Conservation (phyloP, 441 rosid genomes). For the Arabidopsis hybrid region DNA sequence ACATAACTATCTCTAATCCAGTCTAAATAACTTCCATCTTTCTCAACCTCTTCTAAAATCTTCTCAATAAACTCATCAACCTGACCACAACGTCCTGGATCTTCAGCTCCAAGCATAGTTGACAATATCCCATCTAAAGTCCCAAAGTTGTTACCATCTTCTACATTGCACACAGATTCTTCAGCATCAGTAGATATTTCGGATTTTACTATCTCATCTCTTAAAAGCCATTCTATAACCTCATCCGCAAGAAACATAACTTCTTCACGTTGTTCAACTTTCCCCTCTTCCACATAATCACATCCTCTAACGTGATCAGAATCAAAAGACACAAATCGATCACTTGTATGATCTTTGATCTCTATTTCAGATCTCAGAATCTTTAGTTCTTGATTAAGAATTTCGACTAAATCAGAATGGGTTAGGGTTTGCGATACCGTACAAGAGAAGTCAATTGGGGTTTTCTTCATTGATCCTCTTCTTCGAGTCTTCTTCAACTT, state of each 20-base stretch:
- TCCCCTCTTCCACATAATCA: background rate
- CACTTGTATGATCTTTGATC: constrained; percentile 1
- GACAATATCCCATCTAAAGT: constrained; percentile 23
- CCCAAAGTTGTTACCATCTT: background rate
- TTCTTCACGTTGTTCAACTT: constrained; percentile 6
- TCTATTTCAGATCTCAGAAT: constrained; percentile 12
- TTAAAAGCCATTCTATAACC: constrained; percentile 2
- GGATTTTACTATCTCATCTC: background rate
- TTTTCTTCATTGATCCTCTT: constrained; percentile 3
- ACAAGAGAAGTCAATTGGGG: constrained; percentile 11
- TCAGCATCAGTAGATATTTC: background rate
- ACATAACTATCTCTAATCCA: background rate
- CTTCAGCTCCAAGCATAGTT: constrained; percentile 22
- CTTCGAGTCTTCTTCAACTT: constrained; percentile 8
- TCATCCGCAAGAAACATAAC: constrained; percentile 18
- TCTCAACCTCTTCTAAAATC: constrained; percentile 10
- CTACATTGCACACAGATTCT: background rate
- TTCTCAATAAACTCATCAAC: constrained; percentile 20
- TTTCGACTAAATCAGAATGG: background rate
- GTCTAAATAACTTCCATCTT: constrained; percentile 23
- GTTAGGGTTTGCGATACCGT: constrained; percentile 38
- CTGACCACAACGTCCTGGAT: background rate
- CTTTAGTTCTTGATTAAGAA: constrained; percentile 12
- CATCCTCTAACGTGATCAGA: background rate
- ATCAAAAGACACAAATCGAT: background rate